Base-by-base conservation (phyloP, 768 basidiomycete genomes). In the Lentinula lateritia region DNA sequence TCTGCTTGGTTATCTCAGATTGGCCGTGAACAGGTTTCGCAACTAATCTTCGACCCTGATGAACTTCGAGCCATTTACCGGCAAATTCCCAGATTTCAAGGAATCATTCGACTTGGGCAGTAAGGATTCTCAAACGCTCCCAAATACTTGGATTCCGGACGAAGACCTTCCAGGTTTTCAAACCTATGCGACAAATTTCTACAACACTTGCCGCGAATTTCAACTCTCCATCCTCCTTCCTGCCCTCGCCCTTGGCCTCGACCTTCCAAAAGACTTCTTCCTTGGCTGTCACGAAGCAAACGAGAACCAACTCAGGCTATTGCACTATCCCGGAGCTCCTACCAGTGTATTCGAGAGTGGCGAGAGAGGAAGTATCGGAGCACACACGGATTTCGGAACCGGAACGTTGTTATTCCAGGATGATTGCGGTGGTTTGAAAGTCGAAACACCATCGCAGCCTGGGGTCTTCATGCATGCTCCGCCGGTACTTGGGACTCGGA, bases 331-430 rank as follows among this genome's bases (percentile, higher is more conserved):
- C 43, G 70, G 66, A 34, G 72, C 73, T 2, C 68, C 67, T 3
- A 69, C 66, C 3, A 62, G 68, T 34, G 46, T 65, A 18, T 64
- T 75, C 3, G 62, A 66, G 41, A 67, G 71, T 28, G 75, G 73
- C 1, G 66, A 71, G 43, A 64, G 73, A 54, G 67, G 68, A 2
- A 65, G 78, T 20, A 67, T 76, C n/a, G 74, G 70, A 35, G 73
- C 76, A 2, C 74, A 75, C 52, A 73, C 72, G 43, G 80, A 82
- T 65, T 81, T 76, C 56, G 72, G 74, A 5, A 76, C 71, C 3
- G 70, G 77, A n/a, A 82, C 80, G 0, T 64, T 80, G 34, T 69
- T 82, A 15, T 73, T 80, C 63, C 79, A 81, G 61, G 78, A 81
- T 65, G 69, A 72, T n/a, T 71, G 70, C 6, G 78, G 79, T 20